Percentiles rank a stretch among this genome's conserved stretches.
Evolutionary conservation across 2,329 filamentous ascomycete species (phyloP).

Genomic region (Cordyceps tenuipes): DNA sequence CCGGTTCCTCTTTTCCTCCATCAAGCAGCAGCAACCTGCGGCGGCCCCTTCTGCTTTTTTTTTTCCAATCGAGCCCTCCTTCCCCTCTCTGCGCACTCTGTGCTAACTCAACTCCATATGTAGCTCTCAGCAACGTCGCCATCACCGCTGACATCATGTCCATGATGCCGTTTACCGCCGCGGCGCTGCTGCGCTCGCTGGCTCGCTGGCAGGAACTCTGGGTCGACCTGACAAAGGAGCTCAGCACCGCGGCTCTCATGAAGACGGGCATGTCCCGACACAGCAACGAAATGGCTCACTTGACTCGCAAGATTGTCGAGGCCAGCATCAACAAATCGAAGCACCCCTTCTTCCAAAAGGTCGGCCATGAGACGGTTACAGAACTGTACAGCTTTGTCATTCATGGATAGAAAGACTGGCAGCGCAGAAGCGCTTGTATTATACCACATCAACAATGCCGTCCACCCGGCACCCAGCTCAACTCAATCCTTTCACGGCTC

Average conservation of each 20-base stretch:
- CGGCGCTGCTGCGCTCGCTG: slow-evolving; percentile 13
- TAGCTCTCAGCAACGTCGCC: slow-evolving; percentile 13
- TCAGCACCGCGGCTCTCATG: neutral
- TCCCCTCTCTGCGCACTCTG: neutral
- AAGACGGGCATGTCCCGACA: slow-evolving; percentile 7
- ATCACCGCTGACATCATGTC: slow-evolving; percentile 14
- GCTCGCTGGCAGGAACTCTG: slow-evolving; percentile 18
- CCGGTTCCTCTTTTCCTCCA: neutral
- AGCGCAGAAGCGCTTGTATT: neutral
- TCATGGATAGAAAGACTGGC: neutral
- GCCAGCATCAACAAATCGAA: neutral
- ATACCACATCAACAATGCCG: neutral
- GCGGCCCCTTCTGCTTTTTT: neutral
- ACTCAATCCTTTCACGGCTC: neutral
- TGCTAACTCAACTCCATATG: neutral
- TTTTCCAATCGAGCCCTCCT: neutral
- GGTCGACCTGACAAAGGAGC: neutral
- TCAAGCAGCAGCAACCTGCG: neutral
- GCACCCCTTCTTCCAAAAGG: slow-evolving; percentile 9
- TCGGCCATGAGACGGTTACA: slow-evolving; percentile 5
- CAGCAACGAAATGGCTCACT: neutral
- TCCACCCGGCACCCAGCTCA: neutral
- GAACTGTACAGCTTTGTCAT: slow-evolving; percentile 8
- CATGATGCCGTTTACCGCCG: slow-evolving; percentile 8
- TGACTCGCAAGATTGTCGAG: neutral